Percentiles rank a stretch among this genome's conserved stretches.
Evolutionary conservation across 257 asterid genomes (phyloP).

Genomic region (Voacanga thouarsii): DNA sequence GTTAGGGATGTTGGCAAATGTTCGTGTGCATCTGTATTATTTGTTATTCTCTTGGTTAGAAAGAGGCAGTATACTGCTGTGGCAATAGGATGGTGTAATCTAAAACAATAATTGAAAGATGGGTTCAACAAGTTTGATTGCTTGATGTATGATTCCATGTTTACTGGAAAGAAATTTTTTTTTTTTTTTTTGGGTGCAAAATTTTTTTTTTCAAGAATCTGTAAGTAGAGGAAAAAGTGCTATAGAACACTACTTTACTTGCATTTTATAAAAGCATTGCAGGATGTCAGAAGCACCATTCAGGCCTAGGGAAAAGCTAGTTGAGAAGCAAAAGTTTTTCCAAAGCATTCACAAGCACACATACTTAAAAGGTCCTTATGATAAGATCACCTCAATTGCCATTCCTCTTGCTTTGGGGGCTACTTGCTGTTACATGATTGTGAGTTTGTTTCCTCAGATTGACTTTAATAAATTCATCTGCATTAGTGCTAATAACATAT

Average conservation of each 20-base stretch:
- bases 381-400: conserved; percentile 62
- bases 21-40: neutral
- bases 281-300: conserved; percentile 75
- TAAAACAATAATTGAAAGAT: neutral
- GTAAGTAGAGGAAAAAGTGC: neutral
- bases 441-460: conserved; percentile 31
- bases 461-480: neutral
- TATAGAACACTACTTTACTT: neutral
- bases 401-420: conserved; percentile 69
- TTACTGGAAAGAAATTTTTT: neutral
- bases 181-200: neutral
- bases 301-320: conserved; percentile 66
- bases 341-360: conserved; percentile 66
- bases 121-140: neutral
- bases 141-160: neutral
- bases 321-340: conserved; percentile 54
- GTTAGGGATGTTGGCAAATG: neutral
- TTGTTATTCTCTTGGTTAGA: neutral
- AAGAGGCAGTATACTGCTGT: neutral
- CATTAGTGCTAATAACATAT: conserved; percentile 3
- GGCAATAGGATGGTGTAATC: neutral
- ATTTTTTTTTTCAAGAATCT: neutral
- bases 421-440: conserved; percentile 49
- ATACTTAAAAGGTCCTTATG: conserved; percentile 54
- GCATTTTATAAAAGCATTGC: conserved; percentile 20